phyloP scores from a whole-genome alignment of 148 eudicot species.

The Cornus suecica region DNA sequence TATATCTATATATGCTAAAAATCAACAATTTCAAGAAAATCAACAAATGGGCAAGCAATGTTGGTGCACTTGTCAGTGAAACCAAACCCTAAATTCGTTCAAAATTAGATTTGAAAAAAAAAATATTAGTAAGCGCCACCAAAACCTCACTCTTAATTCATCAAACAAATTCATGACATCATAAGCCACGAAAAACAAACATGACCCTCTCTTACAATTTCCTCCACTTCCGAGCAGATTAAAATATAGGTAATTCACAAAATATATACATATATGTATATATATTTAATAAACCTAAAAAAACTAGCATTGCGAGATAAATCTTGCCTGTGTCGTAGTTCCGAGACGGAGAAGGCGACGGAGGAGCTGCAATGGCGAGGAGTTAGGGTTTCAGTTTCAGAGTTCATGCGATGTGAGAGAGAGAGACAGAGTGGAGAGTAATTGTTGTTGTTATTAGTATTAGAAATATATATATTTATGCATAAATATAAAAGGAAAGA shows the following conservation, averaged over 20 bases:
- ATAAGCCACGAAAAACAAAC: not conserved
- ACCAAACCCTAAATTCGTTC: conserved; percentile 3
- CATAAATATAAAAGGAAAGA: too few relatives aligned
- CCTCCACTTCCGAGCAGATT: not conserved
- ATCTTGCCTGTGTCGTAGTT: conserved; percentile 9
- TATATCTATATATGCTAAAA: not conserved
- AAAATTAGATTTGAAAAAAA: not conserved
- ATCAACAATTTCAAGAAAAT: not conserved
- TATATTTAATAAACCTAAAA: not conserved
- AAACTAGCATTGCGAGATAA: conserved; percentile 1
- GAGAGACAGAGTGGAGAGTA: not conserved
- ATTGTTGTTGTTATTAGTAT: not conserved
- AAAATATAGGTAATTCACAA: not conserved
- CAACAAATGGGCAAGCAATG: not conserved
- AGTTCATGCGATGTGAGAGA: not conserved
- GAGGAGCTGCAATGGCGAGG: conserved; percentile 1
- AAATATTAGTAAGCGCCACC: not conserved
- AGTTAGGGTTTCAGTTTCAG: conserved; percentile 14
- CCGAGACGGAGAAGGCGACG: not conserved
- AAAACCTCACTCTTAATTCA: not conserved
- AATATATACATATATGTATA: too few relatives aligned
- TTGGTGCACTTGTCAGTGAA: not conserved
- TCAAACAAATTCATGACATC: not conserved
- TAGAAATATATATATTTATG: not conserved
- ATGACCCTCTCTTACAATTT: not conserved